Evolutionary conservation across 805 yeast genomes (phyloP), one percentile per base, ranked within the genome.

Genomic region (Clavispora vitiphila): DNA sequence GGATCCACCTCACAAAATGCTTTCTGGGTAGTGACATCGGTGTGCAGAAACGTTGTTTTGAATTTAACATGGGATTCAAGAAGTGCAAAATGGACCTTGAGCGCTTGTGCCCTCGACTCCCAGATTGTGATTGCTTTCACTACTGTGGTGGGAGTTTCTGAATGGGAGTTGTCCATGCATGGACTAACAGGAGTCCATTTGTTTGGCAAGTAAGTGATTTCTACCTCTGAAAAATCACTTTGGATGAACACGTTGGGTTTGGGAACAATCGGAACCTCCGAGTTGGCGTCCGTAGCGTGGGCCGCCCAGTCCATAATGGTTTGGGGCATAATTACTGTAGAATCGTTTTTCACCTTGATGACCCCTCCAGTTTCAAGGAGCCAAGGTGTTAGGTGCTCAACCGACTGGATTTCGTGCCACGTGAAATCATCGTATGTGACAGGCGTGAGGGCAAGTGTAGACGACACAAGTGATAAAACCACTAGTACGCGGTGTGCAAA

Each of bases 131-230:
- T 37, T 2, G 46, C 26, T 19, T 24, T 40, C 4, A 43, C 19
- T 10, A 50, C 37, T 5, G 39, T 22, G 38, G 51, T 46, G 14
- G 39, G 24, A 2, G 54, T 48, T n/a, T 47, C 48, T 16, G 49
- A 44, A 12, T 22, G 26, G 7, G 39, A 32, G 24, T 50, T 50
- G 34, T 48, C 53, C 8, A 49, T 37, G 26, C 54, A 50, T 3
- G 48, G 51, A 5, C 43, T 42, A 2, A 49, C 6, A 2, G 48
- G 49, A 10, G 39, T 30, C 19, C 38, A 32, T 14, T 41, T 44
- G 5, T 26, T 22, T 16, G 25, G 20, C n/a, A 37, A 31, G 8
- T 6, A 12, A 12, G 22, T 30, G 8, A 21, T 31, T 8, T 18
- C 18, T 10, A 26, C 26, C 7, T 22, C 23, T 3, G 32, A 21